Evolutionary conservation across 495 filamentous ascomycete genomes (phyloP).

Genomic region (Penicillium bovifimosum): DNA sequence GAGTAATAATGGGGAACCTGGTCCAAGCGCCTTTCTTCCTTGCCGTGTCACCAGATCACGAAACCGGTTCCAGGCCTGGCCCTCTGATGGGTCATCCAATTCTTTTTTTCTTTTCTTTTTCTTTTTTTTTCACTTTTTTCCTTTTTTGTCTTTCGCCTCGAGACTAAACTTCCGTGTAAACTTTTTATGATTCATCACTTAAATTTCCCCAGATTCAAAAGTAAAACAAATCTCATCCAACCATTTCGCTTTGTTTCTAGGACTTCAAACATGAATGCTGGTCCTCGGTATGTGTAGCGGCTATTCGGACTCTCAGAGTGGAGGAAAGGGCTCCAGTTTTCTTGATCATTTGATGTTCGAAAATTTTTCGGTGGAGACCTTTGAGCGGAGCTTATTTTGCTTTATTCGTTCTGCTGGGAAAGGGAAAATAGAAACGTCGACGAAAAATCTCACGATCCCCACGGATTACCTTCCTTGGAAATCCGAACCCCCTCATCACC

Average conservation of each 20-base stretch:
- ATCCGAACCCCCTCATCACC: constrained; percentile 22
- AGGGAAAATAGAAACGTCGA: constrained; percentile 17
- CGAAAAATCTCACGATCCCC: constrained; percentile 26
- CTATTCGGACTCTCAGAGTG: constrained; percentile 13
- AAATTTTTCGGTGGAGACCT: constrained; percentile 27
- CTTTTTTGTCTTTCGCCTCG: background rate
- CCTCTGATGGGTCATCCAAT: constrained; percentile 2
- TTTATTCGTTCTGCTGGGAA: constrained; percentile 8
- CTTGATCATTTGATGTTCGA: constrained; percentile 30
- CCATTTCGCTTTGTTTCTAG: background rate
- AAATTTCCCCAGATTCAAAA: background rate
- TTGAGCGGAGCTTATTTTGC: constrained; percentile 25
- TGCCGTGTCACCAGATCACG: constrained; percentile 18
- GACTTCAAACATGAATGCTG: background rate
- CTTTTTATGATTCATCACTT: constrained; percentile 1
- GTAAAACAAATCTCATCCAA: background rate
- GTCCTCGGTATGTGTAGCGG: constrained; percentile 3
- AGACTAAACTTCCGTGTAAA: no score
- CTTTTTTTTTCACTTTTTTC: background rate
- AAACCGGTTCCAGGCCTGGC: constrained; percentile 20
- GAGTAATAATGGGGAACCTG: constrained; percentile 17
- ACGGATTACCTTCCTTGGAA: constrained; percentile 27
- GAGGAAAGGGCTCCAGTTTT: constrained; percentile 9
- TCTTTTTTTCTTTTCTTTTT: background rate
- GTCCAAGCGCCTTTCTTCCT: constrained; percentile 9